Evolutionary conservation across 371 early-diverging fungal genomes (phyloP).

Genomic region (Circinella umbellata): DNA sequence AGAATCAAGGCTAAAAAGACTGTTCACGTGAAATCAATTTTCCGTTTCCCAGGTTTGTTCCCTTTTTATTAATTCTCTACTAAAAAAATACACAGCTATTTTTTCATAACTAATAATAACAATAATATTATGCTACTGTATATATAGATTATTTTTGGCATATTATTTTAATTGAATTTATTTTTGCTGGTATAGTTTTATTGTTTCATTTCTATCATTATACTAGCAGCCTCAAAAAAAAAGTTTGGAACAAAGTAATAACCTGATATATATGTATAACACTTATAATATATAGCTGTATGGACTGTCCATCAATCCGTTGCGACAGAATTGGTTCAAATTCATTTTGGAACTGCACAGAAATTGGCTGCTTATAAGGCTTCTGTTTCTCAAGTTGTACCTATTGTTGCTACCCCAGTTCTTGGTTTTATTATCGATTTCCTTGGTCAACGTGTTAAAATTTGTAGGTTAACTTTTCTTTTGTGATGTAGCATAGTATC

Average conservation of each 20-base stretch:
- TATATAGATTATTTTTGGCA: constrained; percentile 44
- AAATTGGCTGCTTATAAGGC: constrained; percentile 58
- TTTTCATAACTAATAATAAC: too few relatives aligned
- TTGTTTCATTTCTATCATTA: too few relatives aligned
- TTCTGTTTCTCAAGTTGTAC: constrained; percentile 55
- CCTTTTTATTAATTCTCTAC: too few relatives aligned
- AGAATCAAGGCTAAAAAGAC: constrained; percentile 38
- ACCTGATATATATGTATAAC: too few relatives aligned
- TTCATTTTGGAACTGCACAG: constrained; percentile 44
- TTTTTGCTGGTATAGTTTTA: constrained; percentile 30
- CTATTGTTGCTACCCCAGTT: constrained; percentile 61
- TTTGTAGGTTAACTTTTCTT: neutral
- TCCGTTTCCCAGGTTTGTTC: constrained; percentile 43
- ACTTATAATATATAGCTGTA: constrained; percentile 27
- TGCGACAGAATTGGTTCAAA: constrained; percentile 46
- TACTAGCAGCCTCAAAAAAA: too few relatives aligned
- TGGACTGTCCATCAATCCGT: constrained; percentile 63
- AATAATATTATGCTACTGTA: too few relatives aligned
- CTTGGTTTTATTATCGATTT: constrained; percentile 59
- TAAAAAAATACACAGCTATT: too few relatives aligned
- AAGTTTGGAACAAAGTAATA: too few relatives aligned
- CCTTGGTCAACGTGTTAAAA: constrained; percentile 42
- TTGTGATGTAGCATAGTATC: neutral
- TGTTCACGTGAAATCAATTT: constrained; percentile 43
- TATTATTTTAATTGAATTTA: constrained; percentile 49